Percentiles rank a stretch among this genome's conserved stretches.
Evolutionary conservation across 2,329 filamentous ascomycete genomes (phyloP).

Genomic region (Colletotrichum brevisporum): DNA sequence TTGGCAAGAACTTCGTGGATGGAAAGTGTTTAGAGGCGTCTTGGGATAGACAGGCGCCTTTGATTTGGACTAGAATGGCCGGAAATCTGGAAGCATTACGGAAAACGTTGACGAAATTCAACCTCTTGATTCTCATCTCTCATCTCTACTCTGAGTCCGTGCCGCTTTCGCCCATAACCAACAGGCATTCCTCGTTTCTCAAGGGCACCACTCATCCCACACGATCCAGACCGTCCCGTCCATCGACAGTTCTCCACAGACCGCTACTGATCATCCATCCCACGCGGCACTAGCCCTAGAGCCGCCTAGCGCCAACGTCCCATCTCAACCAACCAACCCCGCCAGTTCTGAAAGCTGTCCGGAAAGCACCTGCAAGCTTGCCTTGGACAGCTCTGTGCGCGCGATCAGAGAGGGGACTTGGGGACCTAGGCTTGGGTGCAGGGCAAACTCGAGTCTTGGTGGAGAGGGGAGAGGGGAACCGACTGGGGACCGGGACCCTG

Average conservation of each 20-base stretch:
- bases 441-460: not conserved
- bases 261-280: conserved; percentile 34
- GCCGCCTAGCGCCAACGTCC: conserved; percentile 20
- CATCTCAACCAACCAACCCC: not conserved
- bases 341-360: no score
- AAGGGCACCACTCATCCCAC: no score
- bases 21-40: no score
- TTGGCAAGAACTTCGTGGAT: not conserved
- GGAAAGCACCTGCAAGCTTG: no score
- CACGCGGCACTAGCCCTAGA: conserved; percentile 8
- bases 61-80: not conserved
- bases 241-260: conserved; percentile 4
- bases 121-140: not conserved
- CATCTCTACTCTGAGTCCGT: not conserved
- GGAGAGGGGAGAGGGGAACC: not conserved
- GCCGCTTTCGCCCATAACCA: not conserved
- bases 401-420: not conserved
- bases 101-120: not conserved
- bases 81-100: not conserved
- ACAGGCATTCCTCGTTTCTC: no score
- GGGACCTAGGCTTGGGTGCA: not conserved
- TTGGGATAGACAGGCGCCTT: not conserved
- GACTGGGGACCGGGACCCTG: conserved; percentile 4
- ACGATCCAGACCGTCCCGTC: not conserved
- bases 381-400: not conserved